Evolutionary conservation across 148 eudicot species (phyloP), one percentile per base, ranked within the genome.

Genomic region (Rhododendron williamsianum): DNA sequence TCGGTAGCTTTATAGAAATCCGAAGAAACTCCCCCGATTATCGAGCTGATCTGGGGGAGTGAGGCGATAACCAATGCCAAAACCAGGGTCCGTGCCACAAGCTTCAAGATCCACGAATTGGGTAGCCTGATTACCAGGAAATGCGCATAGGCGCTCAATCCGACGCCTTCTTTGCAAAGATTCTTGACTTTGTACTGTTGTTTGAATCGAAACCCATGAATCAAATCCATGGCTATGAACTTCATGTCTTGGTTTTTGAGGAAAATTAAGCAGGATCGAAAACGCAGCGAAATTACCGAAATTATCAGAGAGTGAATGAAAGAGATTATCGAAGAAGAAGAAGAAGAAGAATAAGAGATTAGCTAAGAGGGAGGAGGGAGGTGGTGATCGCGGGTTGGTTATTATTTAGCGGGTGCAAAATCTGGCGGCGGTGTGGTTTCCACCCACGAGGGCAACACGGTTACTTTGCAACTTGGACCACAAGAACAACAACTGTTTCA

Each of bases 391-490:
- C 49, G 43, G 78, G 78, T 16, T 35, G 76, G 54, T 78, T 3
- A 54, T 83, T n/a, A 33, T 56, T 80, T 92, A 92, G 87, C 93
- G 94, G 74, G 92, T 89, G 86, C 94, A 91, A 83, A 92, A 92
- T 87, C 94, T 89, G 82, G 94, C 80, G n/a, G 92, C 93, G 18
- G 93, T 92, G 84, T 92, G 94, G 85, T 92, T 92, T 46, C 94
- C 94, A 89, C 94, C 94, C 88, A 92, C 93, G 43, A 92, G 91
- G 84, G 90, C 89, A 15, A 87, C 84, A 81, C 85, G 88, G 43
- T 85, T 85, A 82, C 56, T 35, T 81, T 86, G 88, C 87, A 84
- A 78, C 52, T 84, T 87, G 51, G 85, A 88, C 87, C 85, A 85
- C 49, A 90, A 82, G 6, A 88, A 88, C 76, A 92, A 81, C 88